phyloP scores from a whole-genome alignment of 345 rosid species.

The Aquilaria malaccensis region DNA sequence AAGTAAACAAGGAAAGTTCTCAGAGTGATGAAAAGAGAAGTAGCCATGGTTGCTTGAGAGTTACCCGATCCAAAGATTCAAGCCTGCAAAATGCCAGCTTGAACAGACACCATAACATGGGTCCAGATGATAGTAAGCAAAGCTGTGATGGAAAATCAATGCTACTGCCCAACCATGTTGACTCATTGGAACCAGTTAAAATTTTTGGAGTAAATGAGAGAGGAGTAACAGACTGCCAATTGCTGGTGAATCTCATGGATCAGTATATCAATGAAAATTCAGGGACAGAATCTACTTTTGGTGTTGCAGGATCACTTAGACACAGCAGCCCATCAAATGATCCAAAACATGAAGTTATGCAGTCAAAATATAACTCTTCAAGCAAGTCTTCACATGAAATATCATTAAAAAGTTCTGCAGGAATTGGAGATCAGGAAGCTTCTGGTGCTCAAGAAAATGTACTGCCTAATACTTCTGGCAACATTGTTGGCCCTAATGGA shows the following conservation, averaged over 20 bases:
- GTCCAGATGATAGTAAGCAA: conserved; percentile 10
- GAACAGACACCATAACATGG: conserved; percentile 15
- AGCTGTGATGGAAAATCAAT: conserved; percentile 7
- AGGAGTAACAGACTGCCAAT: conserved; percentile 5
- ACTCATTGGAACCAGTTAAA: conserved; percentile 1
- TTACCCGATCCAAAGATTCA: conserved; percentile 32
- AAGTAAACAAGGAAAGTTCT: conserved; percentile 2
- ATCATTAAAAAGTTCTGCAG: conserved; percentile 5
- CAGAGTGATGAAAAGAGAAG: conserved; percentile 22
- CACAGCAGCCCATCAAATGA: background rate
- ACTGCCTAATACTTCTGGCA: conserved; percentile 7
- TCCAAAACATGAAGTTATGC: conserved; percentile 1
- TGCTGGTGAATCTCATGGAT: conserved; percentile 11
- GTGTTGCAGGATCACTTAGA: background rate
- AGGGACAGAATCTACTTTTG: conserved; percentile 6
- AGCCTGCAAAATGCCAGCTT: conserved; percentile 16
- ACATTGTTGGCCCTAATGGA: conserved; percentile 12
- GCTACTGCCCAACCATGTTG: conserved; percentile 10
- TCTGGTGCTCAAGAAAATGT: conserved; percentile 11
- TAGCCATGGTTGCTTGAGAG: conserved; percentile 12
- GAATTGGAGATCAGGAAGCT: conserved; percentile 12
- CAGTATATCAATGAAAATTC: conserved; percentile 9
- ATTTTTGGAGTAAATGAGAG: conserved; percentile 5
- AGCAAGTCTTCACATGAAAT: conserved; percentile 2
- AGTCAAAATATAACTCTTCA: background rate